phyloP scores from a whole-genome alignment of 2,329 filamentous ascomycete species.

The Penicillium decumbens region DNA sequence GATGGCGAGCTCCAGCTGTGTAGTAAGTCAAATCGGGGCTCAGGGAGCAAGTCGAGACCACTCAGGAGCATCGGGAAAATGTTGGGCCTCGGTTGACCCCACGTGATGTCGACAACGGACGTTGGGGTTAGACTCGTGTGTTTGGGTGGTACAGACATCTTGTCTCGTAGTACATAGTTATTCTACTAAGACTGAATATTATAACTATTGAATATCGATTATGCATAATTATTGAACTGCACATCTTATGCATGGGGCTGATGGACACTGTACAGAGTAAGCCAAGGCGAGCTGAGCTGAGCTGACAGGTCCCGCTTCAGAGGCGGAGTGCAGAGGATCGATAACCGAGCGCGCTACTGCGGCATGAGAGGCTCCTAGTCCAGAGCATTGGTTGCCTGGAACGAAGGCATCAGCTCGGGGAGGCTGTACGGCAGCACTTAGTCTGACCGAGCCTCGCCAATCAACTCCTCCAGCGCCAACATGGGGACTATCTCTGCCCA shows the following conservation, averaged over 20 bases:
- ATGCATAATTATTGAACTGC: not conserved
- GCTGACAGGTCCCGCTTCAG: not conserved
- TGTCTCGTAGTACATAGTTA: not conserved
- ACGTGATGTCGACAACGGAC: slow-evolving; percentile 12
- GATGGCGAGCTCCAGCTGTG: slow-evolving; percentile 1
- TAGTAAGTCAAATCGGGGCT: not conserved
- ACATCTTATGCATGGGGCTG: not conserved
- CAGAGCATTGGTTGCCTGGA: slow-evolving; percentile 3
- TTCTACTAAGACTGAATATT: not conserved
- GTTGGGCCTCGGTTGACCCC: slow-evolving; percentile 17
- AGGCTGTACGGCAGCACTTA: slow-evolving; percentile 3
- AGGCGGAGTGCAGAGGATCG: not conserved
- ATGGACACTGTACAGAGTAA: not conserved
- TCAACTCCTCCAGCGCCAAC: slow-evolving; percentile 5
- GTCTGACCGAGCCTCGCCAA: slow-evolving; percentile 14
- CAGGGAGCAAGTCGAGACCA: slow-evolving; percentile 5
- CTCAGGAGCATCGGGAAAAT: slow-evolving; percentile 6
- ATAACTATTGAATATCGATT: not conserved
- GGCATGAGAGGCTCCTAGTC: not conserved
- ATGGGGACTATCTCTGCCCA: not conserved
- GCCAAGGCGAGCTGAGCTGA: not conserved
- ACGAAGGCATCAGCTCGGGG: slow-evolving; percentile 3
- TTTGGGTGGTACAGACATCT: not conserved
- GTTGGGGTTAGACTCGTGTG: not conserved
- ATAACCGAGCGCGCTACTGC: not conserved